Conservation (phyloP, 768 basidiomycete genomes). For the Holtermanniella nyarrowii region DNA sequence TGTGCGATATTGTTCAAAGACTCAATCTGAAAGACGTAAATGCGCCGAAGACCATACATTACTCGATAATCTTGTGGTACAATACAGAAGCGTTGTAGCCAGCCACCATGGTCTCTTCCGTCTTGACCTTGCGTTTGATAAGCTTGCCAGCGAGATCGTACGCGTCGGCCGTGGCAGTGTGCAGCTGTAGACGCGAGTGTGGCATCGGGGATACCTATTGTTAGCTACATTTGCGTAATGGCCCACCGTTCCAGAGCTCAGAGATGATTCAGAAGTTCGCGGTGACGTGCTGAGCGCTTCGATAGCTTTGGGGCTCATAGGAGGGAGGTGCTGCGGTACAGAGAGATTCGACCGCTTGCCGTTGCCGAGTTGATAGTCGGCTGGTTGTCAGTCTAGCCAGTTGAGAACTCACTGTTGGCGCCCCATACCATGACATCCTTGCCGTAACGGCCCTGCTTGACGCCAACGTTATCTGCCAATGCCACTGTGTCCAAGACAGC, state of each 20-base stretch:
- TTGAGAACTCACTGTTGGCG: constrained; percentile 24
- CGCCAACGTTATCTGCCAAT: constrained; percentile 42
- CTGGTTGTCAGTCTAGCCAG: constrained; percentile 9
- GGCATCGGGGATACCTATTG: constrained; percentile 39
- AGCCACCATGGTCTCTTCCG: constrained; percentile 40
- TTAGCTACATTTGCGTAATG: neutral
- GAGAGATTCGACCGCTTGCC: constrained; percentile 42
- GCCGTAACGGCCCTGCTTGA: constrained; percentile 33
- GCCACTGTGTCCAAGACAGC: constrained; percentile 57
- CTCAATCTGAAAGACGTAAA: too few relatives aligned
- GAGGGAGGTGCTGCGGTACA: constrained; percentile 43
- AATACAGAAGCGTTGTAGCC: constrained; percentile 41
- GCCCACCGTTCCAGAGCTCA: constrained; percentile 34
- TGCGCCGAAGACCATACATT: too few relatives aligned
- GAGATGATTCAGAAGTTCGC: constrained; percentile 11
- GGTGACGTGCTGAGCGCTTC: constrained; percentile 1
- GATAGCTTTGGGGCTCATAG: constrained; percentile 19
- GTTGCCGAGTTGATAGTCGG: constrained; percentile 42
- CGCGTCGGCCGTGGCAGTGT: constrained; percentile 27
- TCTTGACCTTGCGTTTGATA: constrained; percentile 33
- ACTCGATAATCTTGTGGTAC: constrained; percentile 42
- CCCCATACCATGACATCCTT: constrained; percentile 42
- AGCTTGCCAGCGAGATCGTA: constrained; percentile 32
- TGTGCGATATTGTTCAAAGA: too few relatives aligned
- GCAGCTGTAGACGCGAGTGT: constrained; percentile 41